These are phyloP conservation scores for Malassezia sympodialis DNA, from an alignment of 1,284 basidiomycete genomes.

Conservation along the genomic window DNA sequence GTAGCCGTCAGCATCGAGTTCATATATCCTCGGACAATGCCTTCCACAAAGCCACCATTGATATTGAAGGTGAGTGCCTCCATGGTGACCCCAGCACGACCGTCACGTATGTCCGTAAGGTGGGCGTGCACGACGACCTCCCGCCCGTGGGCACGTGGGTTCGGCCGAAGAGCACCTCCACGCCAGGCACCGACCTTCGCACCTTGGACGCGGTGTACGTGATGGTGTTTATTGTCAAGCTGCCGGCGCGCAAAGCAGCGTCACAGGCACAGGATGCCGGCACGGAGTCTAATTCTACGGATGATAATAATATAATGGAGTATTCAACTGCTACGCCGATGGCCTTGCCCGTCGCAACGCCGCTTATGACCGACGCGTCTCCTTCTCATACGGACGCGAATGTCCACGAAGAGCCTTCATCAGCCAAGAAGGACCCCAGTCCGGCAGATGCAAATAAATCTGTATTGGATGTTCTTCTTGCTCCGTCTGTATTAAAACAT, in stretches of 20 bases:
- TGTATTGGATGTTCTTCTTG: constrained; percentile 33
- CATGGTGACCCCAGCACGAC: constrained; percentile 18
- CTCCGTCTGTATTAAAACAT: constrained; percentile 39
- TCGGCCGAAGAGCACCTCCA: constrained; percentile 15
- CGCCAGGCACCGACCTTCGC: not conserved
- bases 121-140: not conserved
- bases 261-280: not conserved
- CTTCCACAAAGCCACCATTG: constrained; percentile 53
- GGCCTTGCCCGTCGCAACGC: not conserved
- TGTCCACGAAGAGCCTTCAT: not conserved
- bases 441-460: not conserved
- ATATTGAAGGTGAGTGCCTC: constrained; percentile 46
- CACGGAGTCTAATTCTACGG: not conserved
- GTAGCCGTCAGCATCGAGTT: constrained; percentile 75
- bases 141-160: constrained; percentile 12
- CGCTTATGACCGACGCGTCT: not conserved
- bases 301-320: not conserved
- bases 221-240: constrained; percentile 43
- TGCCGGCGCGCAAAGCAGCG: constrained; percentile 20
- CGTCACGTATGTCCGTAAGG: not conserved
- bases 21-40: constrained; percentile 87
- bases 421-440: not conserved
- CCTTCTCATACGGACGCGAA: not conserved
- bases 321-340: not conserved
- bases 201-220: not conserved